Conservation (phyloP, 129 eudicot genomes). For the Glebionis coronaria region DNA sequence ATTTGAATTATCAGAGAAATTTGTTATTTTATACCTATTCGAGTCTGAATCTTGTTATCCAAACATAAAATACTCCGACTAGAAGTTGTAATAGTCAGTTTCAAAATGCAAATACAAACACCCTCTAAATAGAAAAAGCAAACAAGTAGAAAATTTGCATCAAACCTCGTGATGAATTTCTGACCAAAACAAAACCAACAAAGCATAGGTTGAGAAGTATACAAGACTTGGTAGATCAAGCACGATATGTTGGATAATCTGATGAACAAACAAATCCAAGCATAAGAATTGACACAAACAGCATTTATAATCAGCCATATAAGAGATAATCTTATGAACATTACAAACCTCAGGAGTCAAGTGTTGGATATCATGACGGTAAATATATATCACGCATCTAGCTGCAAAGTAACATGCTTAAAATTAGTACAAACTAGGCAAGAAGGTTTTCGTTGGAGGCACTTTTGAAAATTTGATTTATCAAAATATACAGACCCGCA, state of each 20-base stretch:
- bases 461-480: background rate
- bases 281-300: constrained; percentile 3
- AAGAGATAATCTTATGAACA: background rate
- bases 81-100: too few relatives aligned
- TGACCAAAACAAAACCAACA: constrained; percentile 90
- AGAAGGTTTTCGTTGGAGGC: constrained; percentile 9
- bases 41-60: too few relatives aligned
- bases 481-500: constrained; percentile 61
- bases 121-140: background rate
- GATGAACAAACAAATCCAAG: constrained; percentile 15
- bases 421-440: background rate
- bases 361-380: constrained; percentile 67
- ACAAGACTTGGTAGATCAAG: constrained; percentile 94
- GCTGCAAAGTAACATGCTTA: constrained; percentile 40
- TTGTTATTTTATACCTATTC: too few relatives aligned
- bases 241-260: constrained; percentile 69
- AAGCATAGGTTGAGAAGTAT: constrained; percentile 86
- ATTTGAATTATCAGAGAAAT: too few relatives aligned
- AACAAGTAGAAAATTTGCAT: background rate
- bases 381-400: constrained; percentile 63
- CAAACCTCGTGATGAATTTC: constrained; percentile 89
- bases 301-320: constrained; percentile 6
- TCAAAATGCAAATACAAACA: too few relatives aligned
- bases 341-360: constrained; percentile 72
- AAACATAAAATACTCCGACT: too few relatives aligned